phyloP scores from a whole-genome alignment of 805 yeast species.

The Saccharomycopsis microspora region DNA sequence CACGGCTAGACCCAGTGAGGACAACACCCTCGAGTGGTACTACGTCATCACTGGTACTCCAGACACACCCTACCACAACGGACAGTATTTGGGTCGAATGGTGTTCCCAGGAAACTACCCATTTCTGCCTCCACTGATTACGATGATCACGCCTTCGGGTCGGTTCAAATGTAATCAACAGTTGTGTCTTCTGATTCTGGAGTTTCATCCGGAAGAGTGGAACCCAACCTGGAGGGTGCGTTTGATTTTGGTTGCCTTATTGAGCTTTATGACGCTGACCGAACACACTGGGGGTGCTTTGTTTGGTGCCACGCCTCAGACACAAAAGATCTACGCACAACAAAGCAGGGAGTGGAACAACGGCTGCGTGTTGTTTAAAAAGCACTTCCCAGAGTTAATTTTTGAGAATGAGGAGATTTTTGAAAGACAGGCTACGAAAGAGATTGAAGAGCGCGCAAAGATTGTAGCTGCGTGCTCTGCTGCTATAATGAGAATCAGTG shows the following conservation, averaged over 20 bases:
- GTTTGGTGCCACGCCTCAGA: constrained; percentile 41
- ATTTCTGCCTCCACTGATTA: constrained; percentile 81
- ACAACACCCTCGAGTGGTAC: constrained; percentile 88
- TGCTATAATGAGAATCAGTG: too few species aligned
- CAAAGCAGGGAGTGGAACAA: constrained; percentile 44
- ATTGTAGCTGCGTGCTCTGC: background rate
- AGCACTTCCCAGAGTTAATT: constrained; percentile 61
- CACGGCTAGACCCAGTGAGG: constrained; percentile 76
- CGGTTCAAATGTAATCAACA: constrained; percentile 73
- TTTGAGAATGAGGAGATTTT: constrained; percentile 23
- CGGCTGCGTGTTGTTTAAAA: constrained; percentile 30
- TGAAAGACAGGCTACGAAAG: constrained; percentile 10
- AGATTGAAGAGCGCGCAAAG: constrained; percentile 1
- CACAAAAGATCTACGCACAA: constrained; percentile 45
- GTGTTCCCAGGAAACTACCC: constrained; percentile 81
- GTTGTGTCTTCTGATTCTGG: constrained; percentile 85
- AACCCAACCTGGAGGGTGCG: constrained; percentile 94
- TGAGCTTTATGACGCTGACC: constrained; percentile 85
- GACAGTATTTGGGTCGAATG: constrained; percentile 85
- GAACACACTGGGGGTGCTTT: constrained; percentile 82
- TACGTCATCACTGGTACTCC: constrained; percentile 89
- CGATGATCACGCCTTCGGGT: constrained; percentile 86
- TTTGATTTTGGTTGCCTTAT: constrained; percentile 75
- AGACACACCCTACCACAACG: constrained; percentile 73
- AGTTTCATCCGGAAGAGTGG: constrained; percentile 92